These are phyloP conservation scores for Lathyrus tuberosus DNA, from an alignment of 306 rosid species.

Conservation along the genomic window DNA sequence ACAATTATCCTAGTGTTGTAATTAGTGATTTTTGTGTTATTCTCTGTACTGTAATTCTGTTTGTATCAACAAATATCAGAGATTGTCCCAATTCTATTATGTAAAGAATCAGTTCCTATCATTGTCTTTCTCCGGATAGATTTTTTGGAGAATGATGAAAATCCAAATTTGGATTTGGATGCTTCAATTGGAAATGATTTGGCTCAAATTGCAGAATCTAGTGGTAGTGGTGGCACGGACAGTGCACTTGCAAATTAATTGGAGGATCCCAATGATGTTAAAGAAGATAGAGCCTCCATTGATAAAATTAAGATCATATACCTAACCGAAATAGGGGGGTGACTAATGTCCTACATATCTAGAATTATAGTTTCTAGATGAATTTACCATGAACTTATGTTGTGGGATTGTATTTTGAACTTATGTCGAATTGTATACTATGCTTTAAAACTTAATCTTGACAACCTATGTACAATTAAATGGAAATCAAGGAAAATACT, in stretches of 20 bases:
- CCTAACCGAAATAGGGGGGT: not conserved
- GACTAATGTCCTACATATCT: not conserved
- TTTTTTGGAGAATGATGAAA: not conserved
- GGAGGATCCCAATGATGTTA: not conserved
- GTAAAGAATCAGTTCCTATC: too few relatives aligned
- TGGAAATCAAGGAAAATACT: not conserved
- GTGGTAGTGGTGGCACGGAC: not conserved
- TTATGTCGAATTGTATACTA: not conserved
- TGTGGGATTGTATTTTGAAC: not conserved
- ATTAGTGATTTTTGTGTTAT: too few relatives aligned
- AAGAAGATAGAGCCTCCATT: not conserved
- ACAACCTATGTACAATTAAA: not conserved
- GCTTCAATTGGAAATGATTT: not conserved
- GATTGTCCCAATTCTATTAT: too few relatives aligned
- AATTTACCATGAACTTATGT: not conserved
- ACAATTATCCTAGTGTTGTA: too few relatives aligned
- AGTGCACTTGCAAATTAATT: not conserved
- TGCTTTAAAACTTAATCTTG: not conserved
- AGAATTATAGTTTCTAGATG: not conserved
- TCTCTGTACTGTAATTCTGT: too few relatives aligned
- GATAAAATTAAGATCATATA: not conserved
- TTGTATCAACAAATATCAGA: too few relatives aligned
- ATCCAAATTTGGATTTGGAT: not conserved
- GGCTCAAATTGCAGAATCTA: not conserved
- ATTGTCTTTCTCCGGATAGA: not conserved